These are phyloP conservation scores for Stephania cephalantha DNA, from an alignment of 164 flowering plant genomes.

Conservation along the genomic window DNA sequence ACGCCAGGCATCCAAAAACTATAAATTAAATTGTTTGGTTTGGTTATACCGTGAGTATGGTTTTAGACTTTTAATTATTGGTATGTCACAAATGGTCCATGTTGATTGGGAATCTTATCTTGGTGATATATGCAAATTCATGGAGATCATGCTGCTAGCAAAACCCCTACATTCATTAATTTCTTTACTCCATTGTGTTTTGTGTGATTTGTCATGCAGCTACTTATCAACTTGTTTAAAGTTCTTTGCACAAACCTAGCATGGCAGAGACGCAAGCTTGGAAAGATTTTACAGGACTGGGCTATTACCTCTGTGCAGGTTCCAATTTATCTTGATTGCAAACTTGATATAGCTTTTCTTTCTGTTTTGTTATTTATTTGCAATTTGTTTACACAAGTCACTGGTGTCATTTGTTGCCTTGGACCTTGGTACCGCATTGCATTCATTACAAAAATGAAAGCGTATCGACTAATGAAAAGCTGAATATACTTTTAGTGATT, in stretches of 20 bases:
- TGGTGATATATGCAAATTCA: neutral
- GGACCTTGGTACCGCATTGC: too few relatives aligned
- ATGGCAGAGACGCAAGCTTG: conserved; percentile 99
- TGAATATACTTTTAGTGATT: neutral
- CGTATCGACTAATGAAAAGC: neutral
- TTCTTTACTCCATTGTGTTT: conserved; percentile 15
- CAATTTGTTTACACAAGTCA: neutral
- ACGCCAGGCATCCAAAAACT: too few relatives aligned
- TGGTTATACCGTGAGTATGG: too few relatives aligned
- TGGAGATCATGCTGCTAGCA: neutral
- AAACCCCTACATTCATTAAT: neutral
- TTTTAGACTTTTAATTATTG: neutral
- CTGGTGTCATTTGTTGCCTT: neutral
- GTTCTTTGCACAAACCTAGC: conserved; percentile 88
- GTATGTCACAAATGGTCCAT: neutral
- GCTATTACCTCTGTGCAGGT: conserved; percentile 83
- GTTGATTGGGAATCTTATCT: neutral
- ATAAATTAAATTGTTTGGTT: too few relatives aligned
- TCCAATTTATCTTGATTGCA: conserved; percentile 16
- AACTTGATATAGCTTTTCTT: neutral
- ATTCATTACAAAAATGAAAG: neutral
- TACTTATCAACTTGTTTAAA: conserved; percentile 69
- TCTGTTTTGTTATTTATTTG: neutral
- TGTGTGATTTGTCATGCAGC: conserved; percentile 38
- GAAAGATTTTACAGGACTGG: conserved; percentile 95